Percentiles rank a stretch among this genome's conserved stretches.
These are phyloP conservation scores for Eutreptiella sp. DNA, from an alignment of 208 protist genomes.

Conservation along the genomic window DNA sequence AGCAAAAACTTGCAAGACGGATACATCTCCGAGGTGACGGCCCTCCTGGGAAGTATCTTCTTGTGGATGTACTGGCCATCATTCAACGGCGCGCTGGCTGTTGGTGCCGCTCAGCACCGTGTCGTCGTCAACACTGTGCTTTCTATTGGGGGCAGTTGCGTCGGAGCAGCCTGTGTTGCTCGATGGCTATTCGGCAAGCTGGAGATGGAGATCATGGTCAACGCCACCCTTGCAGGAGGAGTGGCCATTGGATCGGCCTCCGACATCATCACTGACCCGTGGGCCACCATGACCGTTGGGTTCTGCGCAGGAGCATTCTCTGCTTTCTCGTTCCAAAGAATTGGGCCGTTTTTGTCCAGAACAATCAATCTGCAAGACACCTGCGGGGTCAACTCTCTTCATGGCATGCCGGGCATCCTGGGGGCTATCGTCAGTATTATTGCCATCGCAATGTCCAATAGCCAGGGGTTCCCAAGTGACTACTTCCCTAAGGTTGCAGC, in stretches of 20 bases:
- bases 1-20: no score
- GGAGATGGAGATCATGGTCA: slow-evolving; percentile 58
- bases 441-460: slow-evolving; percentile 18
- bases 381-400: slow-evolving; percentile 50
- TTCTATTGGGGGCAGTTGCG: slow-evolving; percentile 31
- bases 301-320: slow-evolving; percentile 42
- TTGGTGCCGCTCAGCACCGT: not conserved
- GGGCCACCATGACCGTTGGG: slow-evolving; percentile 47
- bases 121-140: slow-evolving; percentile 52
- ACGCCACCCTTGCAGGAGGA: slow-evolving; percentile 62
- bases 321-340: slow-evolving; percentile 42
- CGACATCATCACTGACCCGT: slow-evolving; percentile 44
- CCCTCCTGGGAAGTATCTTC: slow-evolving; percentile 61
- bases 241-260: slow-evolving; percentile 53
- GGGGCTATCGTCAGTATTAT: slow-evolving; percentile 32
- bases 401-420: slow-evolving; percentile 38
- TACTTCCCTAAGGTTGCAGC: not conserved
- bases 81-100: slow-evolving; percentile 59
- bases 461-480: no score
- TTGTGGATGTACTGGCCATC: slow-evolving; percentile 64
- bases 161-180: no score
- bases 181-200: no score
- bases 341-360: slow-evolving; percentile 37
- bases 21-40: no score
- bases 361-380: slow-evolving; percentile 54